phyloP scores from a whole-genome alignment of 2,329 filamentous ascomycete species.

The Sarocladium brachiariae region DNA sequence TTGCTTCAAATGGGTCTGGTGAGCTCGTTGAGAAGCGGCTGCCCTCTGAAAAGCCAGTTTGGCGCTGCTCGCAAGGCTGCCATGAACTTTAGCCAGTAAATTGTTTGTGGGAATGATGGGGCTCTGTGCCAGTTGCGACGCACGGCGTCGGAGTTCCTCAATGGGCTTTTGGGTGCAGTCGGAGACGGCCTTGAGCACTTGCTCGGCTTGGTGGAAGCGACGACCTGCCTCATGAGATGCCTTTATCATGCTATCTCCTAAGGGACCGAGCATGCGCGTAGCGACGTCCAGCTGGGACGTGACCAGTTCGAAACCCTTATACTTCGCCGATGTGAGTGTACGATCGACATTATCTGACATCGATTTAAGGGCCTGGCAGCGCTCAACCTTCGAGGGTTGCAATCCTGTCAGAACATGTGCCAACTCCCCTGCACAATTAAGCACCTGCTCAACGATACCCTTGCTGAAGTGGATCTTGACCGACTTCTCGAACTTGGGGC shows the following conservation, averaged over 20 bases:
- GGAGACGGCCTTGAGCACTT: background rate
- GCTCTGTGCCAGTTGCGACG: background rate
- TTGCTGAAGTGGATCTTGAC: slow-evolving; percentile 55
- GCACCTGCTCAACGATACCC: slow-evolving; percentile 35
- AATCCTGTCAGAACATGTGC: slow-evolving; percentile 34
- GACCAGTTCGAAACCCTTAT: background rate
- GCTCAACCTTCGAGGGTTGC: background rate
- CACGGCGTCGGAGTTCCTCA: background rate
- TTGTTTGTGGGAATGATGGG: background rate
- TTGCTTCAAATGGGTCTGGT: background rate
- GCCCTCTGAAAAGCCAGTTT: background rate
- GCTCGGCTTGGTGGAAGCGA: slow-evolving; percentile 17
- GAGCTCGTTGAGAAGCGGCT: background rate
- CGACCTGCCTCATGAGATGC: slow-evolving; percentile 32
- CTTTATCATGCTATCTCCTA: background rate
- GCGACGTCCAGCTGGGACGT: background rate
- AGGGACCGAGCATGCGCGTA: background rate
- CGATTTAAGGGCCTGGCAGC: background rate
- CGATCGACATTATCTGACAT: background rate
- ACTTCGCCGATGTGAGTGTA: background rate
- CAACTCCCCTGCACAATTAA: slow-evolving; percentile 31
- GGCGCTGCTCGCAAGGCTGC: background rate
- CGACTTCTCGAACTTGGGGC: slow-evolving; percentile 54
- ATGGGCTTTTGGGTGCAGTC: background rate
- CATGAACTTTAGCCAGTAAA: background rate